phyloP scores from a whole-genome alignment of 2,329 filamentous ascomycete genomes.

The Raffaelea deltoideospora region DNA sequence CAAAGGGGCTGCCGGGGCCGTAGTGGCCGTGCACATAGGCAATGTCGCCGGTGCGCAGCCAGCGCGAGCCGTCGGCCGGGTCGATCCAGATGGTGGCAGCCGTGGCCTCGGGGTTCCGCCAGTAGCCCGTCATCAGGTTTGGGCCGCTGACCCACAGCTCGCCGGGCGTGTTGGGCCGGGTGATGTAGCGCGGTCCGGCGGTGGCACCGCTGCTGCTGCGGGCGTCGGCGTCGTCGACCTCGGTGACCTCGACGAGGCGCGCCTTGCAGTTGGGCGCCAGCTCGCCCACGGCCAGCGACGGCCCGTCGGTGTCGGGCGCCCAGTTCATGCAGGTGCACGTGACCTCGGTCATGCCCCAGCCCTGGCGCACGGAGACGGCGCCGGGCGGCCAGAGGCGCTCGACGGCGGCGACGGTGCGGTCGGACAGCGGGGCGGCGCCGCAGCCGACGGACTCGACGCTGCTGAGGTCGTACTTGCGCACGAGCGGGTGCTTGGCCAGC shows the following conservation, averaged over 20 bases:
- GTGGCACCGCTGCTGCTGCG: neutral
- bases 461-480: slow-evolving; percentile 51
- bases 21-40: slow-evolving; percentile 50
- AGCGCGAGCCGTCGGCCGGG: slow-evolving; percentile 31
- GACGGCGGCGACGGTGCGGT: slow-evolving; percentile 41
- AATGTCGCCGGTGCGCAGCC: slow-evolving; percentile 64
- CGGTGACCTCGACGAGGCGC: slow-evolving; percentile 46
- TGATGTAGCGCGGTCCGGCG: slow-evolving; percentile 27
- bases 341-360: slow-evolving; percentile 78
- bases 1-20: slow-evolving; percentile 31
- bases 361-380: slow-evolving; percentile 37
- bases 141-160: slow-evolving; percentile 62
- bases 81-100: slow-evolving; percentile 35
- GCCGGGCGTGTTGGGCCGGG: slow-evolving; percentile 37
- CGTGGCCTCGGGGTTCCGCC: slow-evolving; percentile 55
- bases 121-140: slow-evolving; percentile 64
- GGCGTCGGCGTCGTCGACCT: slow-evolving; percentile 19
- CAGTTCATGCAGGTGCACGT: slow-evolving; percentile 58
- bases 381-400: slow-evolving; percentile 35
- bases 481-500: slow-evolving; percentile 55
- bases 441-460: slow-evolving; percentile 42
- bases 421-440: slow-evolving; percentile 54
- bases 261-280: slow-evolving; percentile 54
- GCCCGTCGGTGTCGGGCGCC: slow-evolving; percentile 31
- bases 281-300: slow-evolving; percentile 44